Conservation (phyloP, 2,329 filamentous ascomycete genomes). For the Lasiodiplodia theobromae region DNA sequence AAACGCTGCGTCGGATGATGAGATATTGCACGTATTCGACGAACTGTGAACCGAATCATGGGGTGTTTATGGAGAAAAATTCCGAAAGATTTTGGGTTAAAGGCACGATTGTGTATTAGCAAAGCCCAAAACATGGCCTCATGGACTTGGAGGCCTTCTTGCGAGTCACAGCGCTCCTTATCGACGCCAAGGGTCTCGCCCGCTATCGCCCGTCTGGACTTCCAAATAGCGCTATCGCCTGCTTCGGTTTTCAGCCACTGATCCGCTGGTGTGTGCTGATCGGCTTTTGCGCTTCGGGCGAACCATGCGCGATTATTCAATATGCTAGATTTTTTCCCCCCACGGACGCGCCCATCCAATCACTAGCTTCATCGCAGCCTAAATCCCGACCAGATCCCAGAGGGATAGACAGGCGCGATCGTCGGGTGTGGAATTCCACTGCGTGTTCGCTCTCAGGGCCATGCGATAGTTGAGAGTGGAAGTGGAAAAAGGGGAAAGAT, state of each 20-base stretch:
- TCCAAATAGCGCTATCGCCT: not conserved
- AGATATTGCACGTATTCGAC: constrained; percentile 34
- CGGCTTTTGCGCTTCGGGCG: not conserved
- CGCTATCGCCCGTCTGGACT: not conserved
- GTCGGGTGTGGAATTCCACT: not conserved
- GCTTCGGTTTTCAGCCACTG: not conserved
- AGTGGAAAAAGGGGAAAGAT: not conserved
- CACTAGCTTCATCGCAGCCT: not conserved
- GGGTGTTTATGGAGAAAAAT: not conserved
- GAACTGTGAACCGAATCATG: constrained; percentile 31
- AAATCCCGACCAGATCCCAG: not conserved
- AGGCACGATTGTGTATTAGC: not conserved
- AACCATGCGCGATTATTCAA: not conserved
- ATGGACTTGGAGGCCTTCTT: no score
- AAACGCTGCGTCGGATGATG: constrained; percentile 28
- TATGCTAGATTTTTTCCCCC: not conserved
- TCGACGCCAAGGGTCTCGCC: no score
- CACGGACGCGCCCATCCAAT: not conserved
- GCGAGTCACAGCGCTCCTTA: no score
- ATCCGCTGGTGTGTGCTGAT: not conserved
- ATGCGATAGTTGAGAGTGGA: not conserved
- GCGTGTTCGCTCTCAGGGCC: not conserved
- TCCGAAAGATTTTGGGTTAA: not conserved
- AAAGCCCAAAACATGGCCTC: not conserved
- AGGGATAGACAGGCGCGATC: not conserved